phyloP scores from a whole-genome alignment of 2,329 filamentous ascomycete species.

The Didymellaceae sp. region DNA sequence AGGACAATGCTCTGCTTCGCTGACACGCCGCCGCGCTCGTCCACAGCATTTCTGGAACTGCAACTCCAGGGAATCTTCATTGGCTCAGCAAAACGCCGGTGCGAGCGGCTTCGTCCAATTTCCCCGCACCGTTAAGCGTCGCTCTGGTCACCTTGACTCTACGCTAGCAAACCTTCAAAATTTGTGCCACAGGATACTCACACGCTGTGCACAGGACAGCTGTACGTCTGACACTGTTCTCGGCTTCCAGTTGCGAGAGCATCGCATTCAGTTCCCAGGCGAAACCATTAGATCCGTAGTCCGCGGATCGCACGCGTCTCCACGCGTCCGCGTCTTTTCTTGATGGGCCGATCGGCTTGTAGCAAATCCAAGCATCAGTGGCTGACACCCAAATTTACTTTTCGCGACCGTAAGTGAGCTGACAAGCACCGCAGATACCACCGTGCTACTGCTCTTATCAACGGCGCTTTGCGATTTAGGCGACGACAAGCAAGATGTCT shows the following conservation, averaged over 20 bases:
- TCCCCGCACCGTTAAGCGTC: slow-evolving; percentile 41
- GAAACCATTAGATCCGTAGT: slow-evolving; percentile 4
- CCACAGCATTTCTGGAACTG: slow-evolving; percentile 4
- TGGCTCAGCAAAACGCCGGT: slow-evolving; percentile 22
- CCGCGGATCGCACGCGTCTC: slow-evolving; percentile 21
- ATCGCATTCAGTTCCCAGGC: background rate
- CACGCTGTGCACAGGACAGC: slow-evolving; percentile 8
- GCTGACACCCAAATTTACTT: slow-evolving; percentile 28
- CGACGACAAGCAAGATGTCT: background rate
- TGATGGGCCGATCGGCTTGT: slow-evolving; percentile 10
- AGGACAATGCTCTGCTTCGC: slow-evolving; percentile 2
- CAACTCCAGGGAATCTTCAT: slow-evolving; percentile 18
- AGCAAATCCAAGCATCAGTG: slow-evolving; percentile 15
- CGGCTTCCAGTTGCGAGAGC: background rate
- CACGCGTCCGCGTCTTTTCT: slow-evolving; percentile 9
- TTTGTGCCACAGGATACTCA: background rate
- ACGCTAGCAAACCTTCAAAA: slow-evolving; percentile 31
- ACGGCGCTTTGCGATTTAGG: background rate
- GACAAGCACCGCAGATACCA: slow-evolving; percentile 17
- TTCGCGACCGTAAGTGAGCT: slow-evolving; percentile 18
- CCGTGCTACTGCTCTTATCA: slow-evolving; percentile 18
- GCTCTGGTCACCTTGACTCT: slow-evolving; percentile 20
- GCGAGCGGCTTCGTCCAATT: slow-evolving; percentile 26
- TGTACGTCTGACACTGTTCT: slow-evolving; percentile 13
- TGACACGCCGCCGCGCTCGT: slow-evolving; percentile 8